Percentiles rank a stretch among this genome's conserved stretches.
These are phyloP conservation scores for Hypoxylon sp. DNA, from an alignment of 2,329 filamentous ascomycete genomes.

Conservation along the genomic window DNA sequence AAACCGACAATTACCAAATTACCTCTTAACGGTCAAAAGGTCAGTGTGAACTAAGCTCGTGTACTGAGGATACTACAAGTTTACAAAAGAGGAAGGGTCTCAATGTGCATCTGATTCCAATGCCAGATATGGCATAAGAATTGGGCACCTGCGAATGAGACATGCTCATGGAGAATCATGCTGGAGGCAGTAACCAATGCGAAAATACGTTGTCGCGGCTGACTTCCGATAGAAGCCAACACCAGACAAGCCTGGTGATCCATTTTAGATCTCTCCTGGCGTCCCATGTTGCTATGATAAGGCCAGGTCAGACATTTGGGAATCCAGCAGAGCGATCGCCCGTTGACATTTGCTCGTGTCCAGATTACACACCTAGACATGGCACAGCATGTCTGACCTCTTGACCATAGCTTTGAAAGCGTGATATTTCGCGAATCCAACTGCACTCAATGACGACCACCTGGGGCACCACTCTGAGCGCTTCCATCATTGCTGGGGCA, in stretches of 20 bases:
- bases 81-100: background rate
- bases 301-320: background rate
- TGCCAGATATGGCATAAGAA: background rate
- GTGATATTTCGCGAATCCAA: background rate
- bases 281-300: background rate
- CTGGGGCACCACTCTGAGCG: too few relatives aligned
- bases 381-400: background rate
- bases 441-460: background rate
- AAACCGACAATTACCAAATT: too few relatives aligned
- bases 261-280: background rate
- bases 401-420: background rate
- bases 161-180: background rate
- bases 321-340: slow-evolving; percentile 1
- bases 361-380: background rate
- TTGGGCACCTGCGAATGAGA: background rate
- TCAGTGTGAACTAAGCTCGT: background rate
- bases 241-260: background rate
- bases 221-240: background rate
- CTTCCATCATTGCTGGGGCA: too few relatives aligned
- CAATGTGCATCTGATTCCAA: background rate
- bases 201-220: background rate
- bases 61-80: background rate
- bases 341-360: background rate
- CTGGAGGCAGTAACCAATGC: background rate
- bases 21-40: too few relatives aligned